Evolutionary conservation across 345 rosid species (phyloP).

Genomic region (Acer saccharum): DNA sequence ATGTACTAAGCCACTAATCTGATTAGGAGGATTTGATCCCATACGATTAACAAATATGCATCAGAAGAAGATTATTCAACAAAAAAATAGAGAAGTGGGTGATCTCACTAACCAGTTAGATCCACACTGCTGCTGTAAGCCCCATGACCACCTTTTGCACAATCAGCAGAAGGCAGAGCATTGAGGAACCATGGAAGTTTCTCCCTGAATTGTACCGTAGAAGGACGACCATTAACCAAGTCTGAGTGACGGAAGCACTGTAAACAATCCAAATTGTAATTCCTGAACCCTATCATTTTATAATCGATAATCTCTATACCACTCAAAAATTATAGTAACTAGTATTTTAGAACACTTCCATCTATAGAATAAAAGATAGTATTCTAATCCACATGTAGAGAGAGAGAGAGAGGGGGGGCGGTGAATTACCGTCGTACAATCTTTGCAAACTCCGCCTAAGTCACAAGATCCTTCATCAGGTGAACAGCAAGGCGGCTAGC

Average conservation of each 20-base stretch:
- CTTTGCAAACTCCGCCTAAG: constrained; percentile 76
- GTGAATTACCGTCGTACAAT: constrained; percentile 81
- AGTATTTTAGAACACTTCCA: not conserved
- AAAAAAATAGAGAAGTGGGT: constrained; percentile 15
- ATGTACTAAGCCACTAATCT: constrained; percentile 3
- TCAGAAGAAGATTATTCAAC: constrained; percentile 2
- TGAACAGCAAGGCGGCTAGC: constrained; percentile 91
- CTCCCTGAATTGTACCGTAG: constrained; percentile 75
- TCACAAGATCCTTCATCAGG: constrained; percentile 71
- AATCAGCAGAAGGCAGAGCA: constrained; percentile 97
- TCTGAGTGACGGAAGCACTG: constrained; percentile 93
- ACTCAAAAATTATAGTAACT: constrained; percentile 16
- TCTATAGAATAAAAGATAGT: not conserved
- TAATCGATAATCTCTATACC: not conserved
- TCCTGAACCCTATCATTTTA: constrained; percentile 3
- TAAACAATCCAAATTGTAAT: constrained; percentile 37
- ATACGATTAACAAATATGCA: constrained; percentile 18
- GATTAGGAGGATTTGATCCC: not conserved
- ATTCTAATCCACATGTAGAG: not conserved
- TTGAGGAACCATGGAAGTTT: constrained; percentile 92
- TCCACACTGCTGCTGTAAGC: constrained; percentile 88
- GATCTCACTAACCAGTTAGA: constrained; percentile 56
- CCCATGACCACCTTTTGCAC: constrained; percentile 99
- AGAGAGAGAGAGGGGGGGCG: constrained; percentile 9
- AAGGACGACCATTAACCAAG: constrained; percentile 69